Conservation (phyloP, 2,329 filamentous ascomycete species). For the Verticillium longisporum region DNA sequence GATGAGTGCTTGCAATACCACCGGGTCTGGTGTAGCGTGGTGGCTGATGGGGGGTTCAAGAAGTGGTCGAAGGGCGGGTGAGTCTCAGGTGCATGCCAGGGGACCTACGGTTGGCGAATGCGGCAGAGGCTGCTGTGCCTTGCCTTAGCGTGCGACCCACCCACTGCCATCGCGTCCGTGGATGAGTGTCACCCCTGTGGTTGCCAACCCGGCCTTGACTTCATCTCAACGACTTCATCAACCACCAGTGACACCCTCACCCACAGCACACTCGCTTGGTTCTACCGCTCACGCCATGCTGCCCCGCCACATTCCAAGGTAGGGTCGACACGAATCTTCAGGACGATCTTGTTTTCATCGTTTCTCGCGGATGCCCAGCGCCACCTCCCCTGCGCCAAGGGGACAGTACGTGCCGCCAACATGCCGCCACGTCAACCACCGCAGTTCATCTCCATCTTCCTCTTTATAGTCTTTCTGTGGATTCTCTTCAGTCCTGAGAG, state of each 20-base stretch:
- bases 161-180: neutral
- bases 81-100: neutral
- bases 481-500: conserved; percentile 31
- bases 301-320: neutral
- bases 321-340: neutral
- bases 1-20: too few species aligned
- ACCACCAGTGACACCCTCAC: neutral
- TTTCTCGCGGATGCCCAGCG: neutral
- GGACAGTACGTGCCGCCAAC: conserved; percentile 14
- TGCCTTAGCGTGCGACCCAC: neutral
- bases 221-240: neutral
- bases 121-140: neutral
- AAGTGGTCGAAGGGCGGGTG: neutral
- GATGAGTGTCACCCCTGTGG: neutral
- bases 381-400: neutral
- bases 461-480: conserved; percentile 38
- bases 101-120: neutral
- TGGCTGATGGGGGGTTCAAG: neutral
- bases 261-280: neutral
- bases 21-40: neutral
- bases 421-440: conserved; percentile 32
- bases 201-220: neutral
- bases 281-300: neutral
- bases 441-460: conserved; percentile 30
- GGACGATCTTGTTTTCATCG: neutral